These are phyloP conservation scores for Cytospora piceicola DNA, from an alignment of 2,329 filamentous ascomycete species.

Conservation along the genomic window DNA sequence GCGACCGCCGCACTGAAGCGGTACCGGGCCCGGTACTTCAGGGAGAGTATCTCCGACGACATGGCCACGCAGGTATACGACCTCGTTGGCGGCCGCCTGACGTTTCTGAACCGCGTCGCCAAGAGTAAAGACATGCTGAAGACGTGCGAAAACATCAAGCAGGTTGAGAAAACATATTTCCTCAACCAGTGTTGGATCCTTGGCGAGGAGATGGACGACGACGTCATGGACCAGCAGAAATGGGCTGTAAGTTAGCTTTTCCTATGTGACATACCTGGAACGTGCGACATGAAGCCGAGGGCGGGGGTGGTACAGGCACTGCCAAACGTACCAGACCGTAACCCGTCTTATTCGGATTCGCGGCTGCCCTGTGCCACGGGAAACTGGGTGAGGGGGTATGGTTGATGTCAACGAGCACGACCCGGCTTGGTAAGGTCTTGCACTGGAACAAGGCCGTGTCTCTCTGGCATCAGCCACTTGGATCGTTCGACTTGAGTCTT, in stretches of 20 bases:
- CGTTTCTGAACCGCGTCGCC: slow-evolving; percentile 88
- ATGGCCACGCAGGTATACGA: slow-evolving; percentile 80
- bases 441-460: not conserved
- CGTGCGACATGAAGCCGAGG: not conserved
- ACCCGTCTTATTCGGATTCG: not conserved
- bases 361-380: not conserved
- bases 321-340: not conserved
- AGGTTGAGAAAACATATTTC: slow-evolving; percentile 76
- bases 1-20: slow-evolving; percentile 77
- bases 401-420: not conserved
- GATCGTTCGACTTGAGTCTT: not conserved
- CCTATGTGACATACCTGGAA: not conserved
- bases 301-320: not conserved
- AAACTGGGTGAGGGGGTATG: not conserved
- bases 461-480: not conserved
- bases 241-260: slow-evolving; percentile 69
- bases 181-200: slow-evolving; percentile 77
- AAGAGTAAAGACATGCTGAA: slow-evolving; percentile 79
- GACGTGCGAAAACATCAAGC: slow-evolving; percentile 70
- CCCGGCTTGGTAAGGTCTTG: not conserved
- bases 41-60: slow-evolving; percentile 58
- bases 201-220: slow-evolving; percentile 70
- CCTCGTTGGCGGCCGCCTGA: slow-evolving; percentile 83
- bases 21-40: slow-evolving; percentile 80
- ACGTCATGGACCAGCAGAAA: slow-evolving; percentile 77